Percentiles rank a stretch among this genome's conserved stretches.
phyloP scores from a whole-genome alignment of 805 yeast genomes.

The Nematodospora valgi region DNA sequence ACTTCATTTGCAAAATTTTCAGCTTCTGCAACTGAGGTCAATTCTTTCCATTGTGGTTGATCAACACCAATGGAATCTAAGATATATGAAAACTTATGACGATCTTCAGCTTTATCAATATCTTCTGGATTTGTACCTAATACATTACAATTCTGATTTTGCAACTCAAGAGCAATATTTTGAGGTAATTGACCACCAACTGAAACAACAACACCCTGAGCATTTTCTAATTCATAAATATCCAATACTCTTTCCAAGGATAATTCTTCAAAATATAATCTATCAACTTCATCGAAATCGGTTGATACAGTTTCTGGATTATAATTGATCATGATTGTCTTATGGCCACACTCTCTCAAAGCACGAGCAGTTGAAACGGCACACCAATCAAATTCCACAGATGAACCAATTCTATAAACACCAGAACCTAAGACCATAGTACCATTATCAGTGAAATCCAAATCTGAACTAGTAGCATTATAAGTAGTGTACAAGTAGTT shows the following conservation, averaged over 20 bases:
- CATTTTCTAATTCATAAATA: slow-evolving; percentile 87
- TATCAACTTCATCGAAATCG: slow-evolving; percentile 96
- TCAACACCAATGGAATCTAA: slow-evolving; percentile 90
- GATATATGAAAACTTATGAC: slow-evolving; percentile 95
- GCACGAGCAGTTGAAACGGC: slow-evolving; percentile 97
- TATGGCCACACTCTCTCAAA: slow-evolving; percentile 79
- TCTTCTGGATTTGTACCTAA: slow-evolving; percentile 93
- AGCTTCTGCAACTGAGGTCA: slow-evolving; percentile 83
- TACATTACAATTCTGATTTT: slow-evolving; percentile 78
- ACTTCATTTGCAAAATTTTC: slow-evolving; percentile 79
- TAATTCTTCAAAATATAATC: slow-evolving; percentile 93
- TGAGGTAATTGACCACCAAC: slow-evolving; percentile 99
- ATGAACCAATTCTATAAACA: slow-evolving; percentile 97
- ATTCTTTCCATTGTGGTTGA: slow-evolving; percentile 98
- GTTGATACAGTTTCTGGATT: slow-evolving; percentile 99
- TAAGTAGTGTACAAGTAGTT: slow-evolving; percentile 95
- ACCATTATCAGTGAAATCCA: slow-evolving; percentile 83
- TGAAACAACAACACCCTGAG: slow-evolving; percentile 89
- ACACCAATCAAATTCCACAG: slow-evolving; percentile 99
- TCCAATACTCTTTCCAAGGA: slow-evolving; percentile 96
- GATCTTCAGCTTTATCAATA: slow-evolving; percentile 96
- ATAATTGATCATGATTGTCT: slow-evolving; percentile 94
- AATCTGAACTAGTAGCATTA: slow-evolving; percentile 84
- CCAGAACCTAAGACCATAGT: slow-evolving; percentile 97
- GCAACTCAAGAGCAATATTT: slow-evolving; percentile 86